Evolutionary conservation across 352 stramenopile species (phyloP), one percentile per base, ranked within the genome.

Genomic region (Globisporangium camurandrum): DNA sequence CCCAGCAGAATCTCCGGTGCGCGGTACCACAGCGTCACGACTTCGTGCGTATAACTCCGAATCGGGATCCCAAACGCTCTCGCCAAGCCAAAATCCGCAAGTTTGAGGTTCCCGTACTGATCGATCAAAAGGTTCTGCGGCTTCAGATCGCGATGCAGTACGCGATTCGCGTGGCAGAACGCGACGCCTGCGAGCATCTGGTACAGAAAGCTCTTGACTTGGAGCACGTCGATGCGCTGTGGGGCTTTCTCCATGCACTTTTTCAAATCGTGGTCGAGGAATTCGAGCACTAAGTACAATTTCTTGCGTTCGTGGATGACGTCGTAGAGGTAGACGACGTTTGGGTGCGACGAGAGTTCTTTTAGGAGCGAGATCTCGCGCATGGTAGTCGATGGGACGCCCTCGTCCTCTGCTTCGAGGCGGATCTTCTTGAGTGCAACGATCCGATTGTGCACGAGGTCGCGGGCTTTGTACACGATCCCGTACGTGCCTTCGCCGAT

Each of bases 71-170:
- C 80, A 47, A 94, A 96, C 20, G 92, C 79, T 10, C 92, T 73
- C 17, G 90, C 90, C 17, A 98, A 76, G 7, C 91, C 89, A 64
- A 98, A 97, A 57, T 97, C 91, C 1, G 88, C 88, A 1, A 98
- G 63, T 64, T 97, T 97, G 36, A 97, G 72, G 67, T 84, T 84
- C 7, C 86, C 78, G 50, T 94, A 75, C 42, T 77, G 58, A 51
- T 95, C 82, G 48, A 97, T 84, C 26, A 96, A 80, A 51, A 97
- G 60, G 69, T 99, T 99, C 64, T 98, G 95, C 19, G 95, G 94
- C 73, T 99, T 99, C 59, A 99, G 77, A 64, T 99, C 96, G 31
- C 96, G 86, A 69, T 99, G 96, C 31, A 99, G 69, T 49, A 98
- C 94, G 37, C 95, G 84, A 62, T 98, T 95, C 31, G 84, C 83